These are phyloP conservation scores for Spirogloea muscicola DNA, from an alignment of 139 green algal species.

Conservation along the genomic window DNA sequence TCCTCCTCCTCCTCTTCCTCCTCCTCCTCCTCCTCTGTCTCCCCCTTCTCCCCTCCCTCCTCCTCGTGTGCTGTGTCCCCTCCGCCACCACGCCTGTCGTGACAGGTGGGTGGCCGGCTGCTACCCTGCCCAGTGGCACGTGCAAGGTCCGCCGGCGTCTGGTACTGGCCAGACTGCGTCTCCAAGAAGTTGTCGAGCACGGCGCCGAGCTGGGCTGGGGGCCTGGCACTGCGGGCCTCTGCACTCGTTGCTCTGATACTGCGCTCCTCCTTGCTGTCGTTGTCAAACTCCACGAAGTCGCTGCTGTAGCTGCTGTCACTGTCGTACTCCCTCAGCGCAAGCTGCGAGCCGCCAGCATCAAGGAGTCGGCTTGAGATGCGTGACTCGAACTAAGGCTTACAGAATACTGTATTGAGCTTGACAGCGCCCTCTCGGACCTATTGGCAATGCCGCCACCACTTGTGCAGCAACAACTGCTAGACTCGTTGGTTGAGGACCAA, in stretches of 20 bases:
- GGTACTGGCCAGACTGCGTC: not conserved
- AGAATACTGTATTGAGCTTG: not conserved
- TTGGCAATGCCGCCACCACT: not conserved
- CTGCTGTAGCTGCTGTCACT: no score
- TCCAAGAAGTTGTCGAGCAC: constrained; percentile 76
- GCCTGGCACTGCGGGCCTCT: constrained; percentile 22
- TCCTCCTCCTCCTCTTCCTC: constrained; percentile 25
- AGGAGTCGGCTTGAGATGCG: not conserved
- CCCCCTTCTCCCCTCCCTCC: not conserved
- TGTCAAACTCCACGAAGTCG: constrained; percentile 67
- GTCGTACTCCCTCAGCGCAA: constrained; percentile 61
- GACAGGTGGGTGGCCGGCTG: not conserved
- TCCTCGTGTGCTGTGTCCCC: not conserved
- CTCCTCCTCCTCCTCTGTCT: constrained; percentile 6
- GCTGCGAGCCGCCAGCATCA: constrained; percentile 5
- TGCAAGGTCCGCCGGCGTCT: not conserved
- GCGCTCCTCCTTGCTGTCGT: constrained; percentile 41
- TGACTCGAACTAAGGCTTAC: not conserved
- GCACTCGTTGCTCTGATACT: no score
- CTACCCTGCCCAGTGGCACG: not conserved
- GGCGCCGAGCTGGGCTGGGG: constrained; percentile 49
- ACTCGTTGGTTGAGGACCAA: not conserved
- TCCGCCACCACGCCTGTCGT: no score
- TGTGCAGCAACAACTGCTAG: no score
- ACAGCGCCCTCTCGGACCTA: not conserved